phyloP scores from a whole-genome alignment of 2,329 filamentous ascomycete genomes.

The Hypoxylon sp. region DNA sequence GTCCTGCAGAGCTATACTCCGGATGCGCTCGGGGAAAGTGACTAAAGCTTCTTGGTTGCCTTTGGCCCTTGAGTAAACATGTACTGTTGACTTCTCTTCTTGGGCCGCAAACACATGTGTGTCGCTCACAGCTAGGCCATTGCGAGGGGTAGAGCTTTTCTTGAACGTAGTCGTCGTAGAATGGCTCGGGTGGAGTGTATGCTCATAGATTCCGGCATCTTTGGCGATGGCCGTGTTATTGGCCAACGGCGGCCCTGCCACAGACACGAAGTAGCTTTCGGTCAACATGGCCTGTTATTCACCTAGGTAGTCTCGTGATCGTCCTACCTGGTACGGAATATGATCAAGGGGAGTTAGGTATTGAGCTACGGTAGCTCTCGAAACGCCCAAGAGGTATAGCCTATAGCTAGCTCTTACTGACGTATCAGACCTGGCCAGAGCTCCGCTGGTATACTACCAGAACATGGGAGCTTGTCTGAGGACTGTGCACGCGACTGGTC shows the following conservation, averaged over 20 bases:
- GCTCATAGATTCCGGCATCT: conserved; percentile 89
- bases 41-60: conserved; percentile 91
- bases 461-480: conserved; percentile 21
- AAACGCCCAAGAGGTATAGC: conserved; percentile 11
- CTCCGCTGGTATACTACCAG: conserved; percentile 5
- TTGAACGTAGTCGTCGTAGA: conserved; percentile 86
- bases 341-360: not conserved
- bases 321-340: conserved; percentile 6
- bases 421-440: conserved; percentile 13
- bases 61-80: conserved; percentile 88
- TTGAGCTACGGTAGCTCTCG: conserved; percentile 8
- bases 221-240: conserved; percentile 76
- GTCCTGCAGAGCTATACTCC: conserved; percentile 79
- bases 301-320: conserved; percentile 16
- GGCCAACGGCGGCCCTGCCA: conserved; percentile 70
- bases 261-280: conserved; percentile 72
- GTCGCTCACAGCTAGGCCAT: conserved; percentile 83
- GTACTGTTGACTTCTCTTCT: conserved; percentile 89
- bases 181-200: conserved; percentile 83
- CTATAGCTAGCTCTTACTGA: not conserved
- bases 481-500: conserved; percentile 10
- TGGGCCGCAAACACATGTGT: conserved; percentile 94
- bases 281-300: conserved; percentile 64
- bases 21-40: conserved; percentile 89
- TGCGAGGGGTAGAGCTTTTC: conserved; percentile 86